Evolutionary conservation across 139 green algal genomes (phyloP), one percentile per base, ranked within the genome.

Genomic region (Spirogloea muscicola): DNA sequence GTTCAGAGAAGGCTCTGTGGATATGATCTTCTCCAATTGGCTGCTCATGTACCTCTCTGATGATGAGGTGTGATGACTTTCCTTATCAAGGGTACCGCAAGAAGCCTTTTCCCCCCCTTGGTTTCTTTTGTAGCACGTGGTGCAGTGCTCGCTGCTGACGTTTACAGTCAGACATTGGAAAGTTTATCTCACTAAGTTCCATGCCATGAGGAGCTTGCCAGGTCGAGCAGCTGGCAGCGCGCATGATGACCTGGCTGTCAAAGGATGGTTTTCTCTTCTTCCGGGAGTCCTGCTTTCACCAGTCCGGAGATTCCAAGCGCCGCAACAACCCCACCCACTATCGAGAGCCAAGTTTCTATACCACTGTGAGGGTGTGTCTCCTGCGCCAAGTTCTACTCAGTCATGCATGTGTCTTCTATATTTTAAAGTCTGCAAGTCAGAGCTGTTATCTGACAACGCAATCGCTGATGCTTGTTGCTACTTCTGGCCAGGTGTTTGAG

Each of bases 31-130:
- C 81, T 91, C 86, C 77, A 96, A 96, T 84, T 96, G 91, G 91
- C 87, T 96, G 60, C 84, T 96, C 10, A 96, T 96, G 91, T 96
- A 96, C 70, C 88, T 96, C 4, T 76, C 49, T 0, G 89, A 96
- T 39, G 67, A 64, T 0, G 91, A 96, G 74, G 87, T 95, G 27
- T 10, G 58, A 13, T 21, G 21, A 21, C 21, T 31, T 55, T 55
- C 10, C 27, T n/a, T n/a, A n/a, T n/a, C n/a, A n/a, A n/a, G n/a
- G n/a, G n/a, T n/a, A n/a, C n/a, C n/a, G n/a, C n/a, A n/a, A n/a
- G n/a, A n/a, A n/a, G n/a, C n/a, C n/a, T n/a, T n/a, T n/a, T n/a
- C n/a, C n/a, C n/a, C n/a, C n/a, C n/a, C n/a, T n/a, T n/a, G n/a
- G n/a, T n/a, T n/a, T n/a, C n/a, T n/a, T n/a, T n/a, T n/a, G n/a